phyloP scores from a whole-genome alignment of 257 asterid genomes.

The Jasminum sambac region DNA sequence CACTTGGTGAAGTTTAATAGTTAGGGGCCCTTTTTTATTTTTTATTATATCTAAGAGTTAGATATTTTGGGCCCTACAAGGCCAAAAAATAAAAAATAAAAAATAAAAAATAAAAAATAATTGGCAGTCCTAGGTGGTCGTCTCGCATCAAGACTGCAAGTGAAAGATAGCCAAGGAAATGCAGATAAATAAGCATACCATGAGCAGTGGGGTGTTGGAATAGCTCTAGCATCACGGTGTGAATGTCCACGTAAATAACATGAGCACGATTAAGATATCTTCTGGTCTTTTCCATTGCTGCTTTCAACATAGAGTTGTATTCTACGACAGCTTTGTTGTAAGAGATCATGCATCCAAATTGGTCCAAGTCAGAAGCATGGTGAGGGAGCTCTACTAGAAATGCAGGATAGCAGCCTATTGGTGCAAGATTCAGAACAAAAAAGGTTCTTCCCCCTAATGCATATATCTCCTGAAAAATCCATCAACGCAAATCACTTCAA shows the following conservation, averaged over 20 bases:
- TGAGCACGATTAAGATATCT: conserved; percentile 40
- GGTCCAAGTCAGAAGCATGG: conserved; percentile 47
- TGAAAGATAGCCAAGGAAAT: no score
- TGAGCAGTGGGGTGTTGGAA: conserved; percentile 49
- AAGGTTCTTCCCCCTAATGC: conserved; percentile 58
- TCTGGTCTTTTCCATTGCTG: conserved; percentile 37
- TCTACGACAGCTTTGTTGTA: conserved; percentile 53
- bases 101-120: no score
- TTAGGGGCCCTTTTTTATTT: no score
- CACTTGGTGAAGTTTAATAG: no score
- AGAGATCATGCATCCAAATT: conserved; percentile 55
- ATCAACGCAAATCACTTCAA: neutral
- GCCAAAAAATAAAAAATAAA: no score
- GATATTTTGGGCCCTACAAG: no score
- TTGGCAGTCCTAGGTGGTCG: no score
- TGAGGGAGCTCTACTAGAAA: conserved; percentile 40
- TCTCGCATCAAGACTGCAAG: no score
- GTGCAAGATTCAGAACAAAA: conserved; percentile 61
- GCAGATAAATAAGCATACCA: conserved; percentile 27
- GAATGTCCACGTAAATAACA: conserved; percentile 46
- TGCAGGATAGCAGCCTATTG: conserved; percentile 67
- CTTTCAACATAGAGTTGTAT: conserved; percentile 52
- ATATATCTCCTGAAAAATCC: conserved; percentile 47
- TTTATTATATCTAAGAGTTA: no score
- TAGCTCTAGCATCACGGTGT: conserved; percentile 50